Evolutionary conservation across 2,329 filamentous ascomycete genomes (phyloP), one percentile per base, ranked within the genome.

Genomic region (Verruconis gallopava): DNA sequence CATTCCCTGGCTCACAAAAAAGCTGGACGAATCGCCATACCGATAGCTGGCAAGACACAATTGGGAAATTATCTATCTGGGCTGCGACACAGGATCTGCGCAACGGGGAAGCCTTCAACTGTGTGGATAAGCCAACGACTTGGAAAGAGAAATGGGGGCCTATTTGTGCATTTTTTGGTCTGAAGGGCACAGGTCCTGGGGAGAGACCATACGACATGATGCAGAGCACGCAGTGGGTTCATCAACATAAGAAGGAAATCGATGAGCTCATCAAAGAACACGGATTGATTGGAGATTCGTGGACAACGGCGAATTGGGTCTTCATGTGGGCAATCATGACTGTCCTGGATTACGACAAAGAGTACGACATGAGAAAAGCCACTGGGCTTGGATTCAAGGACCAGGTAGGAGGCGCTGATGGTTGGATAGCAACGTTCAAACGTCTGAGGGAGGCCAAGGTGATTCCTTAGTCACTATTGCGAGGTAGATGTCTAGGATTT

Each of bases 1-100:
- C 63, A 66, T 9, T 64, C 65, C 4, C 61, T 60, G 47, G 60
- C 59, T 47, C 66, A 66, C 38, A 54, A n/a, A 30, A 30, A n/a
- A 9, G 9, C 9, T 30, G 25, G 25, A 30, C 25, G 9, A 30
- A 30, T n/a, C 6, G 25, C 9, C 25, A 30, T 30, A 30, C 25
- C 6, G 25, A 30, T 30, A 30, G 25, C 25, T 30, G 60, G 22
- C 64, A 65, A 53, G 61, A 58, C 38, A 55, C 56, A 55, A 4
- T 48, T 67, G 0, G 60, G 53, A 3, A 54, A 59, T 2, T 66
- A 60, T 44, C 57, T 66, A 2, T 50, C 54, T 0, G 51, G 65
- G 0, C 64, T 56, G 36, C 36, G 9, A 18, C 21, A 14, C 15
- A 11, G n/a, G n/a, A n/a, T n/a, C n/a, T n/a, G n/a, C n/a, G n/a